These are phyloP conservation scores for Blastobotrys buckinghamii DNA, from an alignment of 1,139 yeast species.

Conservation along the genomic window DNA sequence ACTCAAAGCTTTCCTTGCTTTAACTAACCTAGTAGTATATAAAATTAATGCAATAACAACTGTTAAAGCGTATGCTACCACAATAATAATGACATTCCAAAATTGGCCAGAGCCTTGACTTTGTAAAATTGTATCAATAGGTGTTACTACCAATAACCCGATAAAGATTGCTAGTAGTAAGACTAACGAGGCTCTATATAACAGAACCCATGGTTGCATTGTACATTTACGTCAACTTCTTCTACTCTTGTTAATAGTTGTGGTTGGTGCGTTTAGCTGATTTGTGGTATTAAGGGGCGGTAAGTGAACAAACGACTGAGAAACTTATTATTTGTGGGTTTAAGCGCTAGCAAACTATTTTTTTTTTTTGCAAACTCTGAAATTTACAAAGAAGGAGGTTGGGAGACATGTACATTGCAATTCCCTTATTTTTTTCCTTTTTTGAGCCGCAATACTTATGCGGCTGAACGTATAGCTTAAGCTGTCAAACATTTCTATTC, in stretches of 20 bases:
- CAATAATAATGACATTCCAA: conserved; percentile 67
- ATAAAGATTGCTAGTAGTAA: conserved; percentile 46
- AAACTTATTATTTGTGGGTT: too few species aligned
- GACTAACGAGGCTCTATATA: conserved; percentile 46
- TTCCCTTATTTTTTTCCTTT: too few species aligned
- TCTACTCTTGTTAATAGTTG: not conserved
- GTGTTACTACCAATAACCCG: conserved; percentile 60
- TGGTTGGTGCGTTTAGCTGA: not conserved
- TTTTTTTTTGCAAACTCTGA: too few species aligned
- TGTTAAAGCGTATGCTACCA: conserved; percentile 63
- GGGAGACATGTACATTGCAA: too few species aligned
- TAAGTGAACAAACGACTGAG: too few species aligned
- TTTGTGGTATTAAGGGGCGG: too few species aligned
- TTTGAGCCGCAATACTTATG: too few species aligned
- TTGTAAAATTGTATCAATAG: conserved; percentile 70
- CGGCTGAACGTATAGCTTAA: too few species aligned
- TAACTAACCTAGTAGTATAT: conserved; percentile 49
- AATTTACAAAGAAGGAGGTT: too few species aligned
- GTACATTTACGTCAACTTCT: too few species aligned
- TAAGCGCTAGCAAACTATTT: too few species aligned
- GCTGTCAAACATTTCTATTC: too few species aligned
- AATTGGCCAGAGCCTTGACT: conserved; percentile 53
- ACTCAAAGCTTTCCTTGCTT: conserved; percentile 51
- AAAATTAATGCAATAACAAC: conserved; percentile 45
- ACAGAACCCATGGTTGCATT: not conserved